Base-by-base conservation (phyloP, 768 basidiomycete species). In the Amyloporia xantha region DNA sequence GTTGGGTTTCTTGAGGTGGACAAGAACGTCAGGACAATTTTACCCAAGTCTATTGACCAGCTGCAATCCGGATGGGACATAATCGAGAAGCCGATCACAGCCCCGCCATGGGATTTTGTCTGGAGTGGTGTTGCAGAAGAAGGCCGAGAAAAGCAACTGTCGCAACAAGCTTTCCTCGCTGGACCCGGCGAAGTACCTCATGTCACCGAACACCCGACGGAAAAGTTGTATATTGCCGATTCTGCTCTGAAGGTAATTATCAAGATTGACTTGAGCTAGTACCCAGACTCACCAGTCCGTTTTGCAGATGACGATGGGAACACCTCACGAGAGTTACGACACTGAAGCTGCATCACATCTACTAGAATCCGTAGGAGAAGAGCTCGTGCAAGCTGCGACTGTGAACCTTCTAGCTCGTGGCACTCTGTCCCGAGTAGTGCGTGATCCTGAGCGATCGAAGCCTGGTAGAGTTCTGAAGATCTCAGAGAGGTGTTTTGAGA, bases 401-500 rank as follows among this genome's bases (percentile, higher is more conserved):
- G 71, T 73, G 36, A 76, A 77, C 41, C 72, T 94, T 36, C 69
- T 86, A 13, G 68, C 68, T 41, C 79, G 82, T 17, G 81, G 82
- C 5, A 72, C 88, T 3, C 62, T 94, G 23, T 80, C 85, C 1
- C 85, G 82, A 61, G 65, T 77, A 7, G 72, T 82, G 47, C 77
- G 79, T 39, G 84, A 86, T 63, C 76, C 75, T 5, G 68, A 71
- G 46, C 82, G 81, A 60, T 65, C 71, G 38, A 79, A 71, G 49
- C 90, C 89, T 6, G 91, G 91, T 24, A 76, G 89, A 45, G 77
- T 76, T 45, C 65, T 88, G 44, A 87, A 83, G 61, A 84, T 91
- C 42, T 87, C 87, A 12, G 91, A 91, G 56, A 64, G 66, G 90
- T 78, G 49, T 4, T 36, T 11, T 23, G 17, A 24, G 12, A 12